Evolutionary conservation across 805 yeast genomes (phyloP).

Genomic region (Ogataea philodendri): DNA sequence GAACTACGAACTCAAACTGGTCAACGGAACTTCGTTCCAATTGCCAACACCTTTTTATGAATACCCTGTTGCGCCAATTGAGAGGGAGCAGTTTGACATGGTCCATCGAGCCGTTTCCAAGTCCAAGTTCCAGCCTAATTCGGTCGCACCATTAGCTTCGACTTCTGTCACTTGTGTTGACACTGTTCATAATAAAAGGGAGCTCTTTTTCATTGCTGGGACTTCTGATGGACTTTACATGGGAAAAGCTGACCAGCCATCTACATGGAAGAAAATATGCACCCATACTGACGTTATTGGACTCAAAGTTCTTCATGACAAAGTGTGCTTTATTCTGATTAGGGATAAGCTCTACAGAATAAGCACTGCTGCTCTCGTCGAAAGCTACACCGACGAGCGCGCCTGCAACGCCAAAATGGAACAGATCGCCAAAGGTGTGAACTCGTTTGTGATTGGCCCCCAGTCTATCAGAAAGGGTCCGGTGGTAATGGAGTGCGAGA

Average conservation of each 20-base stretch:
- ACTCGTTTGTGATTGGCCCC: conserved; percentile 65
- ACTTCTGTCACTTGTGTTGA: conserved; percentile 18
- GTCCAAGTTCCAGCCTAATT: conserved; percentile 17
- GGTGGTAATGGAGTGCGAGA: conserved; percentile 53
- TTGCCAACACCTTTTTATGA: conserved; percentile 8
- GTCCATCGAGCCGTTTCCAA: conserved; percentile 10
- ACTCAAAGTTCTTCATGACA: conserved; percentile 57
- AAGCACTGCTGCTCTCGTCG: conserved; percentile 58
- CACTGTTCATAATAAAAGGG: conserved; percentile 44
- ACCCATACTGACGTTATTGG: conserved; percentile 52
- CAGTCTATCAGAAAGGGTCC: conserved; percentile 62
- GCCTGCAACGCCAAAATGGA: conserved; percentile 36
- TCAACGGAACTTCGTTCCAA: conserved; percentile 25
- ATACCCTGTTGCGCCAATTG: conserved; percentile 12
- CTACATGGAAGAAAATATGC: conserved; percentile 59
- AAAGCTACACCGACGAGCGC: conserved; percentile 50
- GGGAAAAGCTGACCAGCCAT: conserved; percentile 38
- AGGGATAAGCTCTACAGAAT: conserved; percentile 60
- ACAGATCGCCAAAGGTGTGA: conserved; percentile 41
- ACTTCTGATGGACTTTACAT: conserved; percentile 62
- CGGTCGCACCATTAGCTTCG: conserved; percentile 16
- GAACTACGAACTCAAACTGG: conserved; percentile 21
- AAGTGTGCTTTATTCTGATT: conserved; percentile 56
- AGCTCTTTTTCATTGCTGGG: conserved; percentile 54
- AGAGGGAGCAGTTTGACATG: conserved; percentile 15